Percentiles rank a stretch among this genome's conserved stretches.
Conservation (phyloP, 345 rosid species). For the Citrus hindsii region DNA sequence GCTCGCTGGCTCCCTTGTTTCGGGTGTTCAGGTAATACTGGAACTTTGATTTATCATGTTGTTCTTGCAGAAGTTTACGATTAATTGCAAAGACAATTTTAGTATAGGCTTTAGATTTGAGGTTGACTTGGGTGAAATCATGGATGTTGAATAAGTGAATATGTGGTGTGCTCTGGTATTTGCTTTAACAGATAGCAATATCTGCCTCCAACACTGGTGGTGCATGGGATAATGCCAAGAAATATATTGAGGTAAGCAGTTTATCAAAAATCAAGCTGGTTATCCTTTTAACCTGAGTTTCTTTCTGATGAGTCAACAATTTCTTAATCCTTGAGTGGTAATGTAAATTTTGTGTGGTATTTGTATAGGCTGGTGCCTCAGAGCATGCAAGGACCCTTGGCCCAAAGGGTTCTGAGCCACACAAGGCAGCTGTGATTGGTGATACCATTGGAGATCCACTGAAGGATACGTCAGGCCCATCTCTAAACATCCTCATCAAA, state of each 20-base stretch:
- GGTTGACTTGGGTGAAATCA: neutral
- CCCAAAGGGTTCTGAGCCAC: slow-evolving; percentile 68
- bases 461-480: slow-evolving; percentile 76
- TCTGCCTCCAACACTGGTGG: slow-evolving; percentile 62
- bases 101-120: neutral
- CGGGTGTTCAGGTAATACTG: slow-evolving; percentile 51
- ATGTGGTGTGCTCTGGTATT: neutral
- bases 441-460: slow-evolving; percentile 74
- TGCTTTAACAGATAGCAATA: slow-evolving; percentile 42
- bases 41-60: neutral
- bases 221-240: slow-evolving; percentile 59
- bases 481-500: slow-evolving; percentile 69
- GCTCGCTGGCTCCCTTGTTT: slow-evolving; percentile 57
- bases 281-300: neutral
- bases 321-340: neutral
- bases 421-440: slow-evolving; percentile 70
- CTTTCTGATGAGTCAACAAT: neutral
- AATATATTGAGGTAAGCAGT: slow-evolving; percentile 42
- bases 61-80: neutral
- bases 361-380: slow-evolving; percentile 54
- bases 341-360: neutral
- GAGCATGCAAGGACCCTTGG: slow-evolving; percentile 64
- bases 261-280: neutral
- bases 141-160: neutral
- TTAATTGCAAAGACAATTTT: no score